Conservation (phyloP, 805 yeast genomes). For the Sugiyamaella qingdaonensis region DNA sequence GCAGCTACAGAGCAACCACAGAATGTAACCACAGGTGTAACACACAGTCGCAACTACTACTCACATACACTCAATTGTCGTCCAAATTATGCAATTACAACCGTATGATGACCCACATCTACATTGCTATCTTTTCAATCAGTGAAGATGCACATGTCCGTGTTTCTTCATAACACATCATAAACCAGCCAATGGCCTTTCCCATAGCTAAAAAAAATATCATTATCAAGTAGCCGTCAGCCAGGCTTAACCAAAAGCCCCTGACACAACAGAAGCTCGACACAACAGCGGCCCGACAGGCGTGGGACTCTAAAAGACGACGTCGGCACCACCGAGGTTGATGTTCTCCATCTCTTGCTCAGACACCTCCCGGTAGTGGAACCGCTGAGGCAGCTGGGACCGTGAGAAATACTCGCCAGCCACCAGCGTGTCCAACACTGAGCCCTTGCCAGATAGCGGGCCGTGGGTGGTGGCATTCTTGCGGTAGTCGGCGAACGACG, state of each 20-base stretch:
- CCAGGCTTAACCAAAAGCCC: background rate
- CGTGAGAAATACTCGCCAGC: conserved; percentile 43
- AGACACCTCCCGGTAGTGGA: conserved; percentile 60
- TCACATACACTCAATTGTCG: no score
- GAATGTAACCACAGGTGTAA: no score
- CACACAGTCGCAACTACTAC: no score
- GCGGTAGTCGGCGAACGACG: conserved; percentile 32
- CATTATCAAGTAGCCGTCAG: no score
- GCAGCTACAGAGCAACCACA: no score
- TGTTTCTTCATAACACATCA: no score
- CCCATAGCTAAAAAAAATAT: no score
- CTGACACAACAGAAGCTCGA: background rate
- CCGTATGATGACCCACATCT: no score
- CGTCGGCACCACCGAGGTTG: conserved; percentile 78
- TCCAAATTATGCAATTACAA: no score
- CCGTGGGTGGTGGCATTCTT: conserved; percentile 33
- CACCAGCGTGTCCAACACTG: conserved; percentile 25
- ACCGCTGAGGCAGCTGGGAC: conserved; percentile 65
- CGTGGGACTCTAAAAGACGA: conserved; percentile 37
- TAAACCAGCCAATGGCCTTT: no score
- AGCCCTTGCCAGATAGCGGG: conserved; percentile 29
- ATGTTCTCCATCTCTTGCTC: conserved; percentile 72
- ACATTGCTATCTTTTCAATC: no score
- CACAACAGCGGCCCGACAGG: background rate
- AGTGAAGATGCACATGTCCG: no score